Conservation (phyloP, 495 filamentous ascomycete genomes). For the Lichina pygmaea region DNA sequence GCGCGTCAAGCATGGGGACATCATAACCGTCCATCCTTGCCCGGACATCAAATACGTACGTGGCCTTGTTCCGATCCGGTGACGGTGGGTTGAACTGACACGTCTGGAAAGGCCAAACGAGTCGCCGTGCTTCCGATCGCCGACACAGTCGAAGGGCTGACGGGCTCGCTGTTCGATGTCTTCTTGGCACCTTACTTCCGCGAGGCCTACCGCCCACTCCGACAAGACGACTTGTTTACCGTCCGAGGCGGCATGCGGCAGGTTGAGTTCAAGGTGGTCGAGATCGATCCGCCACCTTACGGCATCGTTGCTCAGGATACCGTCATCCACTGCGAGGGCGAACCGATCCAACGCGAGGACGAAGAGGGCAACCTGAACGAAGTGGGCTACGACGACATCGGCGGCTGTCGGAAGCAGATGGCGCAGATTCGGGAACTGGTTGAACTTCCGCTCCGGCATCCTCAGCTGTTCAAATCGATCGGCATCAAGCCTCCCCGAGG, state of each 20-base stretch:
- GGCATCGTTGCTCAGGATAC: conserved; percentile 97
- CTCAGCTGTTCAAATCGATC: conserved; percentile 98
- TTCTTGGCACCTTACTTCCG: conserved; percentile 99
- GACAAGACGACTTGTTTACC: conserved; percentile 92
- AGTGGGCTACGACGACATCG: conserved; percentile 97
- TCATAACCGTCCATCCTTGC: conserved; percentile 92
- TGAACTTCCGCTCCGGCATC: conserved; percentile 84
- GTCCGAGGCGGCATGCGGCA: conserved; percentile 94
- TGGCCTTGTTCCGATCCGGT: neutral
- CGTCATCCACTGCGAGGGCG: conserved; percentile 94
- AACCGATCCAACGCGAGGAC: conserved; percentile 94
- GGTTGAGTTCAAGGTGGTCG: conserved; percentile 97
- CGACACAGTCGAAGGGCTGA: conserved; percentile 91
- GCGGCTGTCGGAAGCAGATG: conserved; percentile 99
- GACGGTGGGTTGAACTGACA: neutral
- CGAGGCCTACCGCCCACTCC: conserved; percentile 87
- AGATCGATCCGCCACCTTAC: conserved; percentile 93
- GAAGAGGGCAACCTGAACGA: conserved; percentile 98
- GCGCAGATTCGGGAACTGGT: conserved; percentile 97
- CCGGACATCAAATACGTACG: conserved; percentile 99
- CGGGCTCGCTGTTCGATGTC: conserved; percentile 92
- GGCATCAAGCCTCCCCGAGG: conserved; percentile 98
- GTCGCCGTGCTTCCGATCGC: conserved; percentile 96
- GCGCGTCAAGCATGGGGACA: conserved; percentile 91
- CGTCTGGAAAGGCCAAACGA: conserved; percentile 54